Base-by-base conservation (phyloP, 2,329 filamentous ascomycete genomes). In the Paraconiothyrium sp. region DNA sequence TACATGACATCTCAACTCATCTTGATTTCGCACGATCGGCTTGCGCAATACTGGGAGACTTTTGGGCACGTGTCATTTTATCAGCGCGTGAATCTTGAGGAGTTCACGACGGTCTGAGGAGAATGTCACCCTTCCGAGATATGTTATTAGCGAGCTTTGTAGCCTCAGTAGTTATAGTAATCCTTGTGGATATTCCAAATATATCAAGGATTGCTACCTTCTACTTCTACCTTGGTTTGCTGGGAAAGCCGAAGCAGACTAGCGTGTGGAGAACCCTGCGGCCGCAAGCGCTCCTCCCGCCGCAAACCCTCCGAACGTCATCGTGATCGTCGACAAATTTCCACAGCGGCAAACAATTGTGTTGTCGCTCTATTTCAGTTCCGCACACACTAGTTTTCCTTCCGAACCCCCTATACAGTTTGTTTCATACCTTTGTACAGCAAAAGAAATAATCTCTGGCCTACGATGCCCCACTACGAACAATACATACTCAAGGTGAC, bases 401-500 rank as follows among this genome's bases (percentile, higher is more conserved):
- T 44, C 4, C 37, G 13, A 32, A 24, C 16, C n/a, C 20, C 4
- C n/a, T 51, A 13, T 48, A 47, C 4, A 24, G 11, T 4, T 6
- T 39, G 20, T 52, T 39, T 4, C n/a, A 24, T n/a, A 52, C 3
- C n/a, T 8, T 3, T 22, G 1, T 14, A 10, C 34, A 20, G 9
- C 20, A 24, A 41, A 27, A 13, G 10, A n/a, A 27, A 2, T 14
- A 11, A 11, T 27, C 13, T 46, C 11, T 20, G 20, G n/a, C 27
- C 44, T 13, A 60, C 39, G 1, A 82, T 82, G 89, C 84, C 88
- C 20, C 86, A 90, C 61, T 72, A 78, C 66, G 71, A 75, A 60
- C 90, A 92, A 68, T 97, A 95, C 78, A 85, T 92, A 54, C 85
- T 98, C 64, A 88, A 87, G 67, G 90, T 97, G 58, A 96, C 93